Evolutionary conservation across 352 stramenopile genomes (phyloP), one percentile per base, ranked within the genome.

Genomic region (Phytopythium helicoides): DNA sequence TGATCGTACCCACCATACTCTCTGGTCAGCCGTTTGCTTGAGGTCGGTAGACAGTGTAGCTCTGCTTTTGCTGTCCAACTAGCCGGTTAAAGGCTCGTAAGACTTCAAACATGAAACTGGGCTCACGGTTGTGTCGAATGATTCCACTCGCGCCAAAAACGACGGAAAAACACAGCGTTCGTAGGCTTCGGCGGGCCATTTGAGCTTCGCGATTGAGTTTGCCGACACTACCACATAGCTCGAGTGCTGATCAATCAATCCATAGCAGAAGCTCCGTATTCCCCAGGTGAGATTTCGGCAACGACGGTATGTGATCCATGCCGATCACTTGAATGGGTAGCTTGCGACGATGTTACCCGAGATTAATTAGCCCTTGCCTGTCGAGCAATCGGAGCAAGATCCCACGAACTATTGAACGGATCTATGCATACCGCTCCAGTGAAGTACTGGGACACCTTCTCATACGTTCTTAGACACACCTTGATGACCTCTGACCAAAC

Each of bases 251-350:
- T n/a, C n/a, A n/a, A 35, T 53, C 47, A 19, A 45, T 45, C 33
- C 33, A 45, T 9, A 47, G 6, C 8, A 62, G 21, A 0, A 62
- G 11, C 47, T 61, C 40, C 0, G 58, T 66, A 9, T 62, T 61
- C 1, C 58, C 46, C 15, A 28, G 3, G 28, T 54, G 58, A 18
- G 39, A 47, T 21, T 5, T 14, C 3, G 39, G 51, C 3, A 65
- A 33, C 16, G 58, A 56, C 1, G 58, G 33, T 5, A 62, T 53
- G n/a, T 65, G 52, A 33, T 62, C 47, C 55, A 53, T 62, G 15
- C 21, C 55, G 15, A 62, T 37, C 8, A 53, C 25, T 11, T 56
- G 10, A 56, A 49, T 3, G 35, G 44, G 23, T 54, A 54, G 22
- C 19, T 54, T 1, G 54, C 46, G 6, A 38, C 25, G 10, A 60